phyloP scores from a whole-genome alignment of 768 basidiomycete genomes.

The Epithele typhae region DNA sequence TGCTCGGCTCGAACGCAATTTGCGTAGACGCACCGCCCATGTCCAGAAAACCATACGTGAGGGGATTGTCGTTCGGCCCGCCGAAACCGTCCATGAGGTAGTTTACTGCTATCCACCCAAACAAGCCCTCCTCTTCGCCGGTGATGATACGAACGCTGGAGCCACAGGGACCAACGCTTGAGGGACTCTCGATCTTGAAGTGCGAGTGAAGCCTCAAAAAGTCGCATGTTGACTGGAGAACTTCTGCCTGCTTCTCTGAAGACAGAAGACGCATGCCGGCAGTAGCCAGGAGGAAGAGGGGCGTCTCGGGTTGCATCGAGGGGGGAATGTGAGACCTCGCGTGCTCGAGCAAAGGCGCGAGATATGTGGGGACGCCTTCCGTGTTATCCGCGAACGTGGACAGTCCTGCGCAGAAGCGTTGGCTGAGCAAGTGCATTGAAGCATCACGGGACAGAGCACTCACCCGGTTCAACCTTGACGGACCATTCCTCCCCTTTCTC shows the following conservation, averaged over 20 bases:
- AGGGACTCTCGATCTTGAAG: slow-evolving; percentile 70
- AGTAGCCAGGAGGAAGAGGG: slow-evolving; percentile 91
- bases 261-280: slow-evolving; percentile 94
- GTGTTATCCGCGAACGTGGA: slow-evolving; percentile 76
- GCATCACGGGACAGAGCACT: slow-evolving; percentile 25
- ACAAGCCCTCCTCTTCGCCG: slow-evolving; percentile 96
- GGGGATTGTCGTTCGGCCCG: slow-evolving; percentile 48
- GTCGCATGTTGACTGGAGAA: slow-evolving; percentile 74
- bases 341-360: slow-evolving; percentile 79
- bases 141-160: slow-evolving; percentile 91
- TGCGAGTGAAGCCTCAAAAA: slow-evolving; percentile 72
- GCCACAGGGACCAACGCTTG: slow-evolving; percentile 78
- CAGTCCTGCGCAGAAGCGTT: slow-evolving; percentile 53
- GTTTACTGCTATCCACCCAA: slow-evolving; percentile 99
- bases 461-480: slow-evolving; percentile 90
- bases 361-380: slow-evolving; percentile 65
- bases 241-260: slow-evolving; percentile 57
- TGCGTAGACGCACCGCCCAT: slow-evolving; percentile 99
- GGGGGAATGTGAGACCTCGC: slow-evolving; percentile 83
- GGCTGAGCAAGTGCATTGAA: background rate
- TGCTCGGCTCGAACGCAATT: slow-evolving; percentile 91
- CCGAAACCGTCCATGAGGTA: slow-evolving; percentile 97
- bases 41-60: slow-evolving; percentile 96
- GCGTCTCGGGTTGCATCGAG: slow-evolving; percentile 77
- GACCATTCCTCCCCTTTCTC: slow-evolving; percentile 80